These are phyloP conservation scores for Tremellales sp. DNA, from an alignment of 1,284 basidiomycete species.

Conservation along the genomic window DNA sequence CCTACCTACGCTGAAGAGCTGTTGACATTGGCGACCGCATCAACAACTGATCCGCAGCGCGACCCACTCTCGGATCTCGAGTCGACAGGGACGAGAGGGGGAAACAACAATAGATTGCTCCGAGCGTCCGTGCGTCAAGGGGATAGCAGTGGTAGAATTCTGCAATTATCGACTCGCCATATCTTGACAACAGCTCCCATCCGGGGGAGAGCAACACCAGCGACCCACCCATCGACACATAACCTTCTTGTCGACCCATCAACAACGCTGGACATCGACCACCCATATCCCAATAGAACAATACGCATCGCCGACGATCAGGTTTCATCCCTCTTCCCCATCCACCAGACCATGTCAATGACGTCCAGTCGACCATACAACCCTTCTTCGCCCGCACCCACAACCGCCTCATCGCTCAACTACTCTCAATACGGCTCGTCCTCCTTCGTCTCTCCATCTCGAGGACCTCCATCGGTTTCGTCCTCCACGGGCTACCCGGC, in stretches of 20 bases:
- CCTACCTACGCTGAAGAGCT: too few species aligned
- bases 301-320: background rate
- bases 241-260: too few species aligned
- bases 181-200: too few species aligned
- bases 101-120: too few species aligned
- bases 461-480: conserved; percentile 10
- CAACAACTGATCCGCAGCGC: too few species aligned
- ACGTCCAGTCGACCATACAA: conserved; percentile 17
- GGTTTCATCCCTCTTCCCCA: background rate
- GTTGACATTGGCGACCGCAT: too few species aligned
- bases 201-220: too few species aligned
- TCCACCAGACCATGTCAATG: conserved; percentile 28
- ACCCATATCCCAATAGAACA: background rate
- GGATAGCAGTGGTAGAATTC: too few species aligned
- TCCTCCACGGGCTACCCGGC: conserved; percentile 12
- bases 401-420: conserved; percentile 32
- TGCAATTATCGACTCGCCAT: too few species aligned
- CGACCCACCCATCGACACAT: background rate
- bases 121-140: too few species aligned
- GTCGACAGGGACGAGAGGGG: too few species aligned
- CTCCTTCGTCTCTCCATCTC: conserved; percentile 15
- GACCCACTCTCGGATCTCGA: too few species aligned
- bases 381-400: conserved; percentile 26
- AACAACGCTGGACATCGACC: background rate
- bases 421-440: conserved; percentile 34